These are phyloP conservation scores for Cardiospermum halicacabum DNA, from an alignment of 345 rosid species.

Conservation along the genomic window DNA sequence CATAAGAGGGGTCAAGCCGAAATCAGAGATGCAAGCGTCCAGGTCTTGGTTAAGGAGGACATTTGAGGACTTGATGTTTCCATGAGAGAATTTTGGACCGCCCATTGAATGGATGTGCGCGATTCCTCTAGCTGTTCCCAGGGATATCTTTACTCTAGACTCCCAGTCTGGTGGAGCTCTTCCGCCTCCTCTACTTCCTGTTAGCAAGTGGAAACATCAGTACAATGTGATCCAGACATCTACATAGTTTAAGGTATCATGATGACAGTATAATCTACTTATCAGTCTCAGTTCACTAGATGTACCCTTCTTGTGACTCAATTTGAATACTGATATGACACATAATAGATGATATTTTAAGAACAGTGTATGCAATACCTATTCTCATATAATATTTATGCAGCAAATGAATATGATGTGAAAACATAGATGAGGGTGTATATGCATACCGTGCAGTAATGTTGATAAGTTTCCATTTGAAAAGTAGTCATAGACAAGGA, in stretches of 20 bases:
- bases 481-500: constrained; percentile 66
- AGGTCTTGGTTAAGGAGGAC: constrained; percentile 57
- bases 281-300: neutral
- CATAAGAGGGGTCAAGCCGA: constrained; percentile 65
- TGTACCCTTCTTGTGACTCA: neutral
- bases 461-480: constrained; percentile 56
- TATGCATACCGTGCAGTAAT: constrained; percentile 64
- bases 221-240: constrained; percentile 1
- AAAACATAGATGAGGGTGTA: neutral
- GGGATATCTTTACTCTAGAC: constrained; percentile 57
- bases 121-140: constrained; percentile 66
- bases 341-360: neutral
- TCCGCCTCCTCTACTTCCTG: constrained; percentile 57
- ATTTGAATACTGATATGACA: neutral
- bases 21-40: constrained; percentile 58
- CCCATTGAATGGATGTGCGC: constrained; percentile 66
- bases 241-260: neutral
- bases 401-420: neutral
- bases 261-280: too few species aligned
- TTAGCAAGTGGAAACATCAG: constrained; percentile 13
- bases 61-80: constrained; percentile 81
- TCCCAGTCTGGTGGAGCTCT: constrained; percentile 68
- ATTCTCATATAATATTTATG: neutral
- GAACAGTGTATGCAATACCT: neutral
- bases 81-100: constrained; percentile 74